Evolutionary conservation across 805 yeast species (phyloP).

Genomic region (Millerozyma miso): DNA sequence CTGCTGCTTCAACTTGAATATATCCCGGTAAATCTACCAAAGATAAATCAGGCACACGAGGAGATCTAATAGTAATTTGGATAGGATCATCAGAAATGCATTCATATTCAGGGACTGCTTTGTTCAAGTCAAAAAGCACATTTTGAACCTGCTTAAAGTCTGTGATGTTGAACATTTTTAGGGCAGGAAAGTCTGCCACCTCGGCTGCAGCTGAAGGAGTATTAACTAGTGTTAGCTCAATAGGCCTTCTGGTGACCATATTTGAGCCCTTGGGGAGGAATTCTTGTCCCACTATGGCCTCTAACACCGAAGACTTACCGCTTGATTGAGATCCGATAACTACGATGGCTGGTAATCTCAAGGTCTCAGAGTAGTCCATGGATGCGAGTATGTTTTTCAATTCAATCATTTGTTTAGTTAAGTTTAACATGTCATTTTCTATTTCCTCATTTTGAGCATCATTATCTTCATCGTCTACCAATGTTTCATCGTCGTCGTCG

Average conservation of each 20-base stretch:
- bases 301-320: slow-evolving; percentile 95
- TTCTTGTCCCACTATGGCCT: slow-evolving; percentile 96
- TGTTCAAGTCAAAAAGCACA: slow-evolving; percentile 79
- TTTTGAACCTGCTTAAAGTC: slow-evolving; percentile 88
- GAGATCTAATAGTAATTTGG: slow-evolving; percentile 85
- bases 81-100: slow-evolving; percentile 93
- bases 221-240: slow-evolving; percentile 87
- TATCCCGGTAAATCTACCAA: slow-evolving; percentile 96
- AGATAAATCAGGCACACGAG: slow-evolving; percentile 83
- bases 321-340: slow-evolving; percentile 97
- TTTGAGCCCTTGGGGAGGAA: slow-evolving; percentile 95
- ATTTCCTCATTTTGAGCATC: slow-evolving; percentile 49
- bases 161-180: slow-evolving; percentile 74
- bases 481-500: slow-evolving; percentile 47
- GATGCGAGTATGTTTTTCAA: slow-evolving; percentile 74
- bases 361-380: slow-evolving; percentile 70
- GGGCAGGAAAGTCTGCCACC: slow-evolving; percentile 89
- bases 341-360: slow-evolving; percentile 89
- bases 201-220: slow-evolving; percentile 79
- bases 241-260: slow-evolving; percentile 98
- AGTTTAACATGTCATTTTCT: slow-evolving; percentile 76
- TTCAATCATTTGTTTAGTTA: slow-evolving; percentile 96
- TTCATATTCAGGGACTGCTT: slow-evolving; percentile 84
- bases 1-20: slow-evolving; percentile 94
- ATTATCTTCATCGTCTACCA: slow-evolving; percentile 38